These are phyloP conservation scores for Colletotrichum costaricense DNA, from an alignment of 2,329 filamentous ascomycete species.

Conservation along the genomic window DNA sequence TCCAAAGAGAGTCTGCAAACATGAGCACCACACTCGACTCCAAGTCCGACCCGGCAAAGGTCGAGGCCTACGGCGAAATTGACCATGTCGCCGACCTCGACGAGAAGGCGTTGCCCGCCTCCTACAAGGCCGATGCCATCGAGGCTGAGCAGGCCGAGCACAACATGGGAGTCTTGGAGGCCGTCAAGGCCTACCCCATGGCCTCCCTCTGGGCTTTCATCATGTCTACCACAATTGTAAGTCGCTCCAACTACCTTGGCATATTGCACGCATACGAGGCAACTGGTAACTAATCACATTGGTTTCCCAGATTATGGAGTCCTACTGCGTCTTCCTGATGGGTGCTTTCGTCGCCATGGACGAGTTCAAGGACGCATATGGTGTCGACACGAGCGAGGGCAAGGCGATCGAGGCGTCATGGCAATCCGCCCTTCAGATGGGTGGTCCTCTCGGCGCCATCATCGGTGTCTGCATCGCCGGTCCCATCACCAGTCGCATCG, in stretches of 20 bases:
- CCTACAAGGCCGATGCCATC: constrained; percentile 64
- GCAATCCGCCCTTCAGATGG: constrained; percentile 68
- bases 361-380: constrained; percentile 58
- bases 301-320: constrained; percentile 68
- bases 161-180: constrained; percentile 48
- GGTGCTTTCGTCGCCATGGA: constrained; percentile 67
- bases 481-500: constrained; percentile 68
- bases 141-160: constrained; percentile 62
- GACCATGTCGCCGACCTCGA: constrained; percentile 37
- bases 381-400: constrained; percentile 47
- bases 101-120: constrained; percentile 50
- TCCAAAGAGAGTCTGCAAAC: neutral
- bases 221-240: constrained; percentile 54
- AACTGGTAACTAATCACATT: constrained; percentile 35
- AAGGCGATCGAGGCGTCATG: constrained; percentile 62
- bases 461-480: constrained; percentile 70
- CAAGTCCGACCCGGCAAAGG: constrained; percentile 28
- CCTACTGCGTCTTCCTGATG: constrained; percentile 72
- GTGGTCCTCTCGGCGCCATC: constrained; percentile 68
- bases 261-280: no score
- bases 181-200: constrained; percentile 48
- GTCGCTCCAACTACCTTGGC: constrained; percentile 37
- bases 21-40: constrained; percentile 23
- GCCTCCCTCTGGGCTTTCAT: constrained; percentile 52
- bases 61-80: constrained; percentile 21